Evolutionary conservation across 495 filamentous ascomycete species (phyloP).

Genomic region (Entonaema liquescens): DNA sequence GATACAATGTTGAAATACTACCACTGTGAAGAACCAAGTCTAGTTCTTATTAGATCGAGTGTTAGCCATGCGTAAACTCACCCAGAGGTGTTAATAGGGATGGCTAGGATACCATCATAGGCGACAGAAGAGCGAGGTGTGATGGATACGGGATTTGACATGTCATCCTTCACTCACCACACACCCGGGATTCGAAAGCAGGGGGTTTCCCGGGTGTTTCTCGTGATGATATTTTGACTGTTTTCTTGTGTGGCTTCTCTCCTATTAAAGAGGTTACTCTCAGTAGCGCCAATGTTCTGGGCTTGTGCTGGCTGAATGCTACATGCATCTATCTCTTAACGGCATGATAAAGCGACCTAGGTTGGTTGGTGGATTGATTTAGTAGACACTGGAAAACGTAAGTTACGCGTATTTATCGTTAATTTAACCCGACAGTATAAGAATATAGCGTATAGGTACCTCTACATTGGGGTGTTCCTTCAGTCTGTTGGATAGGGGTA

Average conservation of each 20-base stretch:
- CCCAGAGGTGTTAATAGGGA: background rate
- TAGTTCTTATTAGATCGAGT: background rate
- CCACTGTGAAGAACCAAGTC: background rate
- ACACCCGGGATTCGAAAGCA: background rate
- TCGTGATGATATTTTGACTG: background rate
- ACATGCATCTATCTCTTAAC: too few species aligned
- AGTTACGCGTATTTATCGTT: background rate
- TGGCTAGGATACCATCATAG: background rate
- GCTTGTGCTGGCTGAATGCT: background rate
- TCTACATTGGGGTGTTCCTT: background rate
- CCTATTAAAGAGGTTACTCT: background rate
- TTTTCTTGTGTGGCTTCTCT: background rate
- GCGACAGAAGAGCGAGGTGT: background rate
- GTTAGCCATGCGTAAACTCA: background rate
- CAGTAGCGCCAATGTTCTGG: background rate
- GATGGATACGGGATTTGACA: background rate
- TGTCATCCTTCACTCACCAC: background rate
- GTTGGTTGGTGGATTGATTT: background rate
- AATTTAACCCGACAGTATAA: too few species aligned
- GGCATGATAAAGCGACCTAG: background rate
- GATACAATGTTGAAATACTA: background rate
- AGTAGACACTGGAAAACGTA: background rate
- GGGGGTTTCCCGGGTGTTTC: background rate
- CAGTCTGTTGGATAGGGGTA: background rate
- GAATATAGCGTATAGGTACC: background rate